phyloP scores from a whole-genome alignment of 768 basidiomycete species.

The Trametes sanguinea region DNA sequence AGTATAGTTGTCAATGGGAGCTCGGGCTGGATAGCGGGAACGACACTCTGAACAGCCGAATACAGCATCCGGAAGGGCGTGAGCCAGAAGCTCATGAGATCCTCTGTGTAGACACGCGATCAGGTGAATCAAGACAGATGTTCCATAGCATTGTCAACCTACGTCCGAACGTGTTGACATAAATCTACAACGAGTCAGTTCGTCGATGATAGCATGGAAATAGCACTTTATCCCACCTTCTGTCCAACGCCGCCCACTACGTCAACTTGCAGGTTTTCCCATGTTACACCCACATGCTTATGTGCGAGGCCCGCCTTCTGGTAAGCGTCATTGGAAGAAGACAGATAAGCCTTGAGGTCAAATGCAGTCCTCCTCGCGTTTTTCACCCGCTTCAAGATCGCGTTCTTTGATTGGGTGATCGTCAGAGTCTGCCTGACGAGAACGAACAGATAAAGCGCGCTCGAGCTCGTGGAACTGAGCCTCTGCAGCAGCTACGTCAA shows the following conservation, averaged over 20 bases:
- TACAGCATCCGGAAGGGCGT: constrained; percentile 52
- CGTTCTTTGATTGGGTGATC: constrained; percentile 1
- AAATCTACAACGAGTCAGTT: constrained; percentile 41
- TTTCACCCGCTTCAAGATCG: constrained; percentile 42
- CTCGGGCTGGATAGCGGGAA: constrained; percentile 37
- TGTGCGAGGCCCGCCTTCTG: constrained; percentile 67
- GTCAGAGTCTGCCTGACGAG: constrained; percentile 8
- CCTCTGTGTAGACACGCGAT: constrained; percentile 39
- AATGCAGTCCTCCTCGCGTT: constrained; percentile 42
- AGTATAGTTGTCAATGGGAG: constrained; percentile 54
- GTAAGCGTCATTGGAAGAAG: constrained; percentile 65
- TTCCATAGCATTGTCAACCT: constrained; percentile 23
- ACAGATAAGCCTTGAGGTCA: constrained; percentile 68
- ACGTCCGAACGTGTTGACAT: constrained; percentile 63
- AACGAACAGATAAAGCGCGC: constrained; percentile 34
- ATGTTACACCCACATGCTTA: constrained; percentile 77
- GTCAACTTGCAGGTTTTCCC: constrained; percentile 68
- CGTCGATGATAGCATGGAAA: neutral
- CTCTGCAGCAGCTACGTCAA: constrained; percentile 55
- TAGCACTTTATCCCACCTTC: constrained; percentile 44
- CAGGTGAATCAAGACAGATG: too few species aligned
- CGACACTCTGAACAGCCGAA: constrained; percentile 40
- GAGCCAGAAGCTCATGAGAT: constrained; percentile 54
- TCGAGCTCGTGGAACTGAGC: constrained; percentile 57
- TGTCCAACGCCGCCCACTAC: constrained; percentile 55